Conservation (phyloP, 176 grass and related monocot species). For the Triticum urartu region DNA sequence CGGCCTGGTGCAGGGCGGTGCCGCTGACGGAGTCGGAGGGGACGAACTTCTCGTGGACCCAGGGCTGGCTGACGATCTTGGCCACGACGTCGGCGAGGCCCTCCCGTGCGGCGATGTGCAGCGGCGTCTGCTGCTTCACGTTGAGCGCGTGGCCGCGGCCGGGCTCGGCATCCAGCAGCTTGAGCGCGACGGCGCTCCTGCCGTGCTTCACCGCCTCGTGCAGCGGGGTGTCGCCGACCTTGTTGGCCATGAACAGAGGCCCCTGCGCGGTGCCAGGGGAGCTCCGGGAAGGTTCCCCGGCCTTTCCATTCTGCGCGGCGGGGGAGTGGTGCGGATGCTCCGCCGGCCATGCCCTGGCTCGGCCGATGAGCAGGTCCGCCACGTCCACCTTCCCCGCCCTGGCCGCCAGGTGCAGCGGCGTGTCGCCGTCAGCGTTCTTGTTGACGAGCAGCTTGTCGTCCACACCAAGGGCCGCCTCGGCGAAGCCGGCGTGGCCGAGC, state of each 20-base stretch:
- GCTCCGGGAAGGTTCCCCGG: background rate
- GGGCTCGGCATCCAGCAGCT: conserved; percentile 42
- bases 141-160: conserved; percentile 37
- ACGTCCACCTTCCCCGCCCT: conserved; percentile 35
- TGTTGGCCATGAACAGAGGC: conserved; percentile 22
- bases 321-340: background rate
- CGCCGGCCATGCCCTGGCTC: background rate
- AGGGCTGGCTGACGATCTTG: conserved; percentile 33
- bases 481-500: conserved; percentile 33
- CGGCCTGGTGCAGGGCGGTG: conserved; percentile 62
- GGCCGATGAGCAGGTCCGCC: background rate
- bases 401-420: conserved; percentile 64
- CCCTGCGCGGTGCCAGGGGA: background rate
- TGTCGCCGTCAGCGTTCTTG: conserved; percentile 52
- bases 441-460: conserved; percentile 16
- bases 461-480: background rate
- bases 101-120: conserved; percentile 65
- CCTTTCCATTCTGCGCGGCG: background rate
- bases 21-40: conserved; percentile 34
- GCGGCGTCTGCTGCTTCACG: conserved; percentile 46
- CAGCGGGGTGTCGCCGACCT: conserved; percentile 40
- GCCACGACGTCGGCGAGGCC: conserved; percentile 47
- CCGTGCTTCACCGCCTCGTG: conserved; percentile 57
- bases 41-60: conserved; percentile 25
- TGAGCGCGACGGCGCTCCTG: conserved; percentile 29